Base-by-base conservation (phyloP, 176 grass and related monocot species). In the Panicum miliaceum region DNA sequence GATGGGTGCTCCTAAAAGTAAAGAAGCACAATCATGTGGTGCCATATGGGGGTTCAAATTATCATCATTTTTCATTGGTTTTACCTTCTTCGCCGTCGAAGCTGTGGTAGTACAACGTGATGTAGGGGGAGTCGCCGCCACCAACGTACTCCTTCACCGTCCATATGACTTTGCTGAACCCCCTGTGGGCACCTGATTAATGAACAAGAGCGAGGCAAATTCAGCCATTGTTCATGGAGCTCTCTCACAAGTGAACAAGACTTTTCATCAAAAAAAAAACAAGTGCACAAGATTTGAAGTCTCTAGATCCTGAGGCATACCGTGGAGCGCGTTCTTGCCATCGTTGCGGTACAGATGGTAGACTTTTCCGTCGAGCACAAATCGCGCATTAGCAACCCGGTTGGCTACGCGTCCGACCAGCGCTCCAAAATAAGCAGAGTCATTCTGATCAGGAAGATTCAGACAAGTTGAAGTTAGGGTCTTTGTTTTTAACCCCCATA, bases 1-100 rank as follows among this genome's bases (percentile, higher is more conserved):
- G 23, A 25, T 25, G 12, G 3, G 13, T 69, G 47, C 11, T 77
- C 15, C 3, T 36, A 67, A 43, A 75, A 58, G 26, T 15, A 47
- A 77, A 76, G 1, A 63, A 71, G 18, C 52, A 2, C 51, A 62
- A 8, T 2, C 29, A 57, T n/a, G 45, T 34, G 23, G 45, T 34
- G 23, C 1, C 12, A 34, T 5, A 20, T 22, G 29, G 22, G 48
- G 15, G 22, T 59, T 16, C 14, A 22, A 18, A 32, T 26, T 63
- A 19, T n/a, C 15, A 77, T 7, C 23, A 25, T 37, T 68, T 76
- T 85, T 60, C 2, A 42, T 15, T 13, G 22, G 5, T 32, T 4
- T 37, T 93, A 97, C 95, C 92, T 97, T 97, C 64, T 53, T 97
- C 95, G 50, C 95, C 89, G n/a, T 94, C 92, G 56, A 93, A 97